phyloP scores from a whole-genome alignment of 139 green algal genomes.

The Ettlia oleoabundans region DNA sequence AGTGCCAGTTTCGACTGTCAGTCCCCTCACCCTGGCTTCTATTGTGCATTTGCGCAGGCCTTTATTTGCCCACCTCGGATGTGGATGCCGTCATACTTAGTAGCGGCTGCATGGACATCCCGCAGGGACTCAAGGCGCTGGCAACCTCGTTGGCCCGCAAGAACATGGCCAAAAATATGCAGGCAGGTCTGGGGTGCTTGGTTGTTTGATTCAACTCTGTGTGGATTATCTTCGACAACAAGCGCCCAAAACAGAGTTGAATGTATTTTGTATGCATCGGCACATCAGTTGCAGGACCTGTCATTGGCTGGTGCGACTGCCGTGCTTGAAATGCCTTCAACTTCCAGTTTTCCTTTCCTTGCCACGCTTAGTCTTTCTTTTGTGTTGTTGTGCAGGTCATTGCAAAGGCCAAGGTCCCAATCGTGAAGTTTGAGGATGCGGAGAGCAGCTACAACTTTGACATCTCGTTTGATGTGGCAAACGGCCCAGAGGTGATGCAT shows the following conservation, averaged over 20 bases:
- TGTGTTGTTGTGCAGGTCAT: conserved; percentile 92
- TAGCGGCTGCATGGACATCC: conserved; percentile 57
- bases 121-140: conserved; percentile 74
- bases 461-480: conserved; percentile 89
- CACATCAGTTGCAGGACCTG: too few species aligned
- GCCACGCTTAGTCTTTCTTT: too few species aligned
- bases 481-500: neutral
- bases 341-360: too few species aligned
- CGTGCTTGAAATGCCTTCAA: too few species aligned
- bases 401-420: conserved; percentile 90
- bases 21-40: neutral
- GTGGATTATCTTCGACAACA: too few species aligned
- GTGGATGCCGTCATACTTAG: conserved; percentile 90
- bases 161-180: conserved; percentile 74
- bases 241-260: too few species aligned
- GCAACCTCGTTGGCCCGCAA: conserved; percentile 60
- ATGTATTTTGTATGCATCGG: too few species aligned
- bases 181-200: conserved; percentile 60
- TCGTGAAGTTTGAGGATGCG: conserved; percentile 94
- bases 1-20: too few species aligned
- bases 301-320: too few species aligned
- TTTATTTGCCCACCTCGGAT: conserved; percentile 96
- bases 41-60: too few species aligned
- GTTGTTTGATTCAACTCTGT: neutral
- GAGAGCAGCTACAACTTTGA: conserved; percentile 85